These are phyloP conservation scores for Misopates orontium DNA, from an alignment of 257 asterid species.

Conservation along the genomic window DNA sequence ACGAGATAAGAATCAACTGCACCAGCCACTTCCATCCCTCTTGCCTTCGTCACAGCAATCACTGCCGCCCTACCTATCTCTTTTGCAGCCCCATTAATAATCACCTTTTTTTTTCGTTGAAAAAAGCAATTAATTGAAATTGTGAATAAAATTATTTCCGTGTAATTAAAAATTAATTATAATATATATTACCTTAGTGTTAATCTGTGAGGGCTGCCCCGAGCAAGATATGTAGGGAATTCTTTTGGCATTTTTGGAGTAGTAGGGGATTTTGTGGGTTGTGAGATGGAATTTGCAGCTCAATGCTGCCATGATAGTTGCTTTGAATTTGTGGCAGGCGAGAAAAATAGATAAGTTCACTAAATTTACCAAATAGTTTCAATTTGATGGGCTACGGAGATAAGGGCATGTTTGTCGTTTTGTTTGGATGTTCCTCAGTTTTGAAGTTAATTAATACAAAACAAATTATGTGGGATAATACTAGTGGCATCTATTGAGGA, in stretches of 20 bases:
- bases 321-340: no score
- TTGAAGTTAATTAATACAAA: no score
- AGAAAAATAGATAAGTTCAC: no score
- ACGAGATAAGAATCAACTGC: slow-evolving; percentile 73
- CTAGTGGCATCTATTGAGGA: no score
- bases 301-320: slow-evolving; percentile 46
- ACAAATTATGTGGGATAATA: no score
- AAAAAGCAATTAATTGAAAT: no score
- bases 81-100: slow-evolving; percentile 87
- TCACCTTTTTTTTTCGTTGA: no score
- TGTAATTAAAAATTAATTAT: background rate
- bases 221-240: slow-evolving; percentile 46
- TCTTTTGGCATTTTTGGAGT: slow-evolving; percentile 8
- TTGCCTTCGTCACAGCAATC: slow-evolving; percentile 73
- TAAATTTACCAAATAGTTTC: no score
- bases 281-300: slow-evolving; percentile 52
- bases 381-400: no score
- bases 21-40: slow-evolving; percentile 94
- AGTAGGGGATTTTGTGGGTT: slow-evolving; percentile 15
- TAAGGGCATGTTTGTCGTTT: no score
- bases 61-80: slow-evolving; percentile 92
- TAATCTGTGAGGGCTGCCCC: slow-evolving; percentile 55
- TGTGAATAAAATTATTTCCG: no score
- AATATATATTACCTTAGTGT: slow-evolving; percentile 80
- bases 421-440: no score